Evolutionary conservation across 106 monocot species (phyloP), one percentile per base, ranked within the genome.

Genomic region (Acorus gramineus): DNA sequence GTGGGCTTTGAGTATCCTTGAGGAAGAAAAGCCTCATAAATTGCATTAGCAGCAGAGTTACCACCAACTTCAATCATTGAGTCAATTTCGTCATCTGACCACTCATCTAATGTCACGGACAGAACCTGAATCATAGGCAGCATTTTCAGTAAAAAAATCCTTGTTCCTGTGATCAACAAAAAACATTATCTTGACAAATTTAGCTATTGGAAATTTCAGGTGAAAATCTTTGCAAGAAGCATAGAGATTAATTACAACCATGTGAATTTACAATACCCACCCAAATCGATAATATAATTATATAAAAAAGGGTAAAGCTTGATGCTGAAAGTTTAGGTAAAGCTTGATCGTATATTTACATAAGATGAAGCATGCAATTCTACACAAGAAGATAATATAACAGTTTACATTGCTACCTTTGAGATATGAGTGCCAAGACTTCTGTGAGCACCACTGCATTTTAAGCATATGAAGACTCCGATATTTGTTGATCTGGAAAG

Each of bases 1-100:
- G 64, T 74, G 10, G 94, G 94, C 46, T 90, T 95, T 65, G 60
- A 46, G 74, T 70, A 63, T 44, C 50, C 74, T 67, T 69, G 52
- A 9, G 94, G 90, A 58, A 86, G 81, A 76, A 84, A 95, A 14
- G 89, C 90, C 69, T 95, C 94, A 69, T 90, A 95, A 28, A 90
- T 90, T 44, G 90, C 75, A 74, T 95, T 95, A 0, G 94, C 94
- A 78, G 75, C 82, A 45, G 89, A 86, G 65, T 95, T 95, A 49
- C 94, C 94, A 55, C 94, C 90, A 66, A 95, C 89, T 66, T 89
- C 89, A 8, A 90, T 53, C 94, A 95, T 82, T 7, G 82, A 86
- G 11, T 87, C 79, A 42, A 95, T 73, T 46, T 90, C 94, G 14
- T 79, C 78, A 56, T 95, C 82, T 9, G 70, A 69, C 94, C 94